phyloP scores from a whole-genome alignment of 176 grass and related monocot species.

The Musa troglodytarum region DNA sequence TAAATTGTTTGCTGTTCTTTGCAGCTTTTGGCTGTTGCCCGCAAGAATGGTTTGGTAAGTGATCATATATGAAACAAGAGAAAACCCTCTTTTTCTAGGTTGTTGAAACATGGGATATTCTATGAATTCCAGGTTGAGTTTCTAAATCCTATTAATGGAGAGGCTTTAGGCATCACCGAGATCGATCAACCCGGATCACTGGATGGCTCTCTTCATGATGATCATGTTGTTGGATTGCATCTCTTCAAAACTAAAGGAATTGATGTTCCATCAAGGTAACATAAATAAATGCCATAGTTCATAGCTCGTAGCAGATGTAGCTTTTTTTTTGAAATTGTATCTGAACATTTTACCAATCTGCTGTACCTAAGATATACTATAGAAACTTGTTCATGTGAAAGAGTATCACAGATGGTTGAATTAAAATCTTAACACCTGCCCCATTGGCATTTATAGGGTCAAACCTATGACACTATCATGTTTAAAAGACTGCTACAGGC shows the following conservation, averaged over 20 bases:
- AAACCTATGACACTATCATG: no score
- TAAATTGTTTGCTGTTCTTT: conserved; percentile 6
- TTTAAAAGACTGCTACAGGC: no score
- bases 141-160: conserved; percentile 63
- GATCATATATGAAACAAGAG: neutral
- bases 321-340: no score
- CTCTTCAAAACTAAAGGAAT: conserved; percentile 57
- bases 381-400: neutral
- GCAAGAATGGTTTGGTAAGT: conserved; percentile 83
- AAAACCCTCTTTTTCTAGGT: neutral
- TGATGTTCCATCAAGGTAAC: conserved; percentile 42
- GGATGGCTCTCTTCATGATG: conserved; percentile 21
- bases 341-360: neutral
- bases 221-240: conserved; percentile 48
- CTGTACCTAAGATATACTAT: neutral
- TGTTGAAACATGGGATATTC: conserved; percentile 6
- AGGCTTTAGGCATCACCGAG: conserved; percentile 47
- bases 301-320: neutral
- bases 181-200: neutral
- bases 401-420: no score
- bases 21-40: conserved; percentile 74
- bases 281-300: neutral
- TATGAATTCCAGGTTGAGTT: conserved; percentile 63
- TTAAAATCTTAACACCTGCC: no score
- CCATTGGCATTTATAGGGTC: no score